phyloP scores from a whole-genome alignment of 148 eudicot species.

The Rhododendron ovatum region DNA sequence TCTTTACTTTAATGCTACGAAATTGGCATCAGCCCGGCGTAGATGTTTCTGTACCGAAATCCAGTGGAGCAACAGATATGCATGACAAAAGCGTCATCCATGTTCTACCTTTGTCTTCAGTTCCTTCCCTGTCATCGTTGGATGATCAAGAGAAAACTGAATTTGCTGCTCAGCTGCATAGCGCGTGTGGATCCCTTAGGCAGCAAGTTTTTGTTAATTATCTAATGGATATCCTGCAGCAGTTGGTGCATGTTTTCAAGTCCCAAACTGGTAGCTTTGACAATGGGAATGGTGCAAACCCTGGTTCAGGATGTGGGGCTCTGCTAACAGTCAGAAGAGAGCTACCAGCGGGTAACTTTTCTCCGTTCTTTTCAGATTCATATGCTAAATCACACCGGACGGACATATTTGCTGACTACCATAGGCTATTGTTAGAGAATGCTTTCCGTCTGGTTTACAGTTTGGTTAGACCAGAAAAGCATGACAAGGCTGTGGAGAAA shows the following conservation, averaged over 20 bases:
- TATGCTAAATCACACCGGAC: conserved; percentile 86
- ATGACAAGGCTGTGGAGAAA: conserved; percentile 83
- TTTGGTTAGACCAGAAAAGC: conserved; percentile 95
- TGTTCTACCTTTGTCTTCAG: conserved; percentile 33
- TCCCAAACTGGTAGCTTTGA: conserved; percentile 60
- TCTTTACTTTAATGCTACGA: conserved; percentile 92
- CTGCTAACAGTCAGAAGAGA: conserved; percentile 87
- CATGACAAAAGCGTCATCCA: conserved; percentile 57
- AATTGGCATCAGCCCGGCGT: conserved; percentile 99
- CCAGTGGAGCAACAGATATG: conserved; percentile 57
- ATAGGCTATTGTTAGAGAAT: conserved; percentile 84
- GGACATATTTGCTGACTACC: conserved; percentile 93
- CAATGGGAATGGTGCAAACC: conserved; percentile 46
- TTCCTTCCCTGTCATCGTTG: conserved; percentile 33
- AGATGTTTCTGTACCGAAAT: conserved; percentile 62
- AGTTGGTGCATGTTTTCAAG: conserved; percentile 83
- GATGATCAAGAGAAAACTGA: conserved; percentile 79
- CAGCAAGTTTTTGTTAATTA: conserved; percentile 85
- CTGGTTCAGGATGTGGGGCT: conserved; percentile 94
- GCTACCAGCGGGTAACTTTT: conserved; percentile 94
- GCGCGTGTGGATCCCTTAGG: conserved; percentile 81
- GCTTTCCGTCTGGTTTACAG: conserved; percentile 90
- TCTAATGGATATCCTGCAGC: conserved; percentile 97
- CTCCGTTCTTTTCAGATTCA: conserved; percentile 97
- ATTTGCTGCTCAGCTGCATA: conserved; percentile 66